These are phyloP conservation scores for Platismatia glauca DNA, from an alignment of 495 filamentous ascomycete genomes.

Conservation along the genomic window DNA sequence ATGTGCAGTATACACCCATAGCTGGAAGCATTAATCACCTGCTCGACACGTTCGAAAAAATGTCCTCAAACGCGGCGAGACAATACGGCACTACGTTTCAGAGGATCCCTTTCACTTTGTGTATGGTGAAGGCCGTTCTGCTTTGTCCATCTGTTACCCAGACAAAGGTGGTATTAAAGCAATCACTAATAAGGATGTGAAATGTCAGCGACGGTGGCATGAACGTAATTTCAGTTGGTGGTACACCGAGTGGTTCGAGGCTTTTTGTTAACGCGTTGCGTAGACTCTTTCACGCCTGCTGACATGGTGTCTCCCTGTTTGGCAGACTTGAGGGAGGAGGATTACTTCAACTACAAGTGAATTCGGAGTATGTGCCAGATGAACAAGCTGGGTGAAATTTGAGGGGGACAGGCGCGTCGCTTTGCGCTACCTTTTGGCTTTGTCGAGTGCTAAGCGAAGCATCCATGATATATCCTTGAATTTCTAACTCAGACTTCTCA, in stretches of 20 bases:
- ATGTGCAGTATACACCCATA: constrained; percentile 17
- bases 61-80: constrained; percentile 18
- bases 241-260: neutral
- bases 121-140: constrained; percentile 6
- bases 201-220: neutral
- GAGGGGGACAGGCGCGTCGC: neutral
- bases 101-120: constrained; percentile 20
- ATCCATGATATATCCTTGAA: too few species aligned
- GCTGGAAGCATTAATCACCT: constrained; percentile 11
- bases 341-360: neutral
- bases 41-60: constrained; percentile 19
- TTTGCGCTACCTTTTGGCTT: neutral
- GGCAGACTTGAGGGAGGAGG: neutral
- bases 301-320: neutral
- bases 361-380: neutral
- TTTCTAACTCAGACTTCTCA: neutral
- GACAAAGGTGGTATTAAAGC: neutral
- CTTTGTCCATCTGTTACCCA: neutral
- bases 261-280: neutral
- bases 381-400: neutral
- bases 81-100: constrained; percentile 20
- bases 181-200: neutral
- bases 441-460: neutral
- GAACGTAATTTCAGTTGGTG: neutral
- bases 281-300: neutral